Base-by-base conservation (phyloP, 2,329 filamentous ascomycete genomes). In the Emericellopsis cladophorae region DNA sequence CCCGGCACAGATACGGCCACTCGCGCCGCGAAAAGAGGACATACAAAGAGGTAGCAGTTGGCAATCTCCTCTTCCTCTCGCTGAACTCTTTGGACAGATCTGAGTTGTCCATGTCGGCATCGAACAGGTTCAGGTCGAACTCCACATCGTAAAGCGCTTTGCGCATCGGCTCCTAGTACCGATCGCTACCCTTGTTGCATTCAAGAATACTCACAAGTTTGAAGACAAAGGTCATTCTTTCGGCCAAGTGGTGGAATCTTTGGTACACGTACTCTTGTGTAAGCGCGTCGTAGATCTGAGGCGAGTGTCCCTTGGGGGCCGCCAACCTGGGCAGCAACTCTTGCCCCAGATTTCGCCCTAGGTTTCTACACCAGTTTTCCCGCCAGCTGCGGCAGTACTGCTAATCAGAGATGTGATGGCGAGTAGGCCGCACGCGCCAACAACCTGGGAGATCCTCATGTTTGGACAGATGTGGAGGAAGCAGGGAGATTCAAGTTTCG, bases 61-160 rank as follows among this genome's bases (percentile, higher is more conserved):
- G 50, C 45, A 46, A 55, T 49, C 36, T 43, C 42, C 39, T 45
- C 31, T 42, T 57, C 54, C 42, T 55, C 39, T 47, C 49, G 12
- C 42, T 45, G 31, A 51, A 50, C 45, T 49, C 54, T 41, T 51
- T 51, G 40, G 48, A 35, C 7, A 55, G 46, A 12, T 45, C 42
- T 12, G 51, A 53, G 11, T 48, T 43, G 44, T 57, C 54, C 40
- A 56, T 50, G 9, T 44, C 40, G 24, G 41, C 46, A 15, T 57
- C 54, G 36, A 55, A 51, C 23, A 46, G 14, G 31, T 57, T 54
- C 21, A 55, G 45, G 31, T 48, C 42, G n/a, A 44, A 40, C 46
- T 57, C 54, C 29, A 56, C 45, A n/a, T 45, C 32, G 22, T 55
- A 55, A 23, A 57, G 41, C 12, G 37, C 44, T 21, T 51, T 36